Base-by-base conservation (phyloP, 768 basidiomycete genomes). In the Gautieria morchelliformis region DNA sequence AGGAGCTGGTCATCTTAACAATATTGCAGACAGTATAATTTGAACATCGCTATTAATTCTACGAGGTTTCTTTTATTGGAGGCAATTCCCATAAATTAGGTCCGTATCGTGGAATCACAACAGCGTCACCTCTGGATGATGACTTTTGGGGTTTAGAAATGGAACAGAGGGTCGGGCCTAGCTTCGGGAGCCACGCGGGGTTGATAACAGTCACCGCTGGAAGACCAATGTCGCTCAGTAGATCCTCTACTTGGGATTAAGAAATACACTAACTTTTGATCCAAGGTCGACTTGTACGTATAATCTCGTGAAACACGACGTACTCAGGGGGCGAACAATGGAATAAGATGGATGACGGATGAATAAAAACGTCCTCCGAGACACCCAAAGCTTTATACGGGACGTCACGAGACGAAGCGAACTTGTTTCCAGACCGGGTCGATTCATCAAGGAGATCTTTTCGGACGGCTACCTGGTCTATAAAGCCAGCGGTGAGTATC, bases 401-500 rank as follows among this genome's bases (percentile, higher is more conserved):
- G 17, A 98, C 82, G 8, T 87, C 87, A 64, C 83, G 84, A 0
- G 87, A 80, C 24, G 83, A 90, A 9, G 85, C 75, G 67, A 78
- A 89, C 63, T 90, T 85, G 45, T 76, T 71, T 5, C 87, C 89
- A 12, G 78, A 74, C 2, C 78, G 73, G 15, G 75, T 71, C 49
- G 76, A 72, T 60, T 81, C 82, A 46, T 83, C 78, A 14, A 84
- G 76, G 35, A 90, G 69, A 66, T 98, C 95, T 66, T 88, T 91
- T 27, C 96, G 83, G 14, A 94, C 78, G 8, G 96, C 96, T 14
- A 97, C 83, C 69, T 95, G 92, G 69, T 99, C 94, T 62, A 98
- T 90, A 71, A 96, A 97, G 15, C 83, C 89, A 10, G 95, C 87
- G 0, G 89, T 78, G 47, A 97, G 66, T 10, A 97, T 77, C 67